Evolutionary conservation across 208 protist species (phyloP).

Genomic region (Acanthamoeba culbertsoni): DNA sequence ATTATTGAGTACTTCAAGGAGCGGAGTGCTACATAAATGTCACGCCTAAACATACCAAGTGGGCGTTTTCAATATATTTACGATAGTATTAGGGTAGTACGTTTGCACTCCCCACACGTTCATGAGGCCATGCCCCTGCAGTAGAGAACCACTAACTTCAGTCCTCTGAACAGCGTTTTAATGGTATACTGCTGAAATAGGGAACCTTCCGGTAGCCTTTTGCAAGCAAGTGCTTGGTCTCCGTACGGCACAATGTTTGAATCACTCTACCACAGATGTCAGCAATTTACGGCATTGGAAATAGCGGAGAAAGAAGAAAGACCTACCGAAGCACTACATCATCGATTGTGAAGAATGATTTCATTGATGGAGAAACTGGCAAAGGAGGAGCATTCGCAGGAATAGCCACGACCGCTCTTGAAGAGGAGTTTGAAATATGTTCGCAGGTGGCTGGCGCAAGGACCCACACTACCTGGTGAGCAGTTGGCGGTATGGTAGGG

Average conservation of each 20-base stretch:
- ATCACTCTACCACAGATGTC: background rate
- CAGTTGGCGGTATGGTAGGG: background rate
- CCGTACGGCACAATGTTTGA: background rate
- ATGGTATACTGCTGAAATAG: background rate
- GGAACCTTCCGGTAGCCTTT: slow-evolving; percentile 56
- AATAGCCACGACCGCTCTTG: background rate
- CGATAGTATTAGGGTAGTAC: slow-evolving; percentile 47
- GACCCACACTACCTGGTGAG: background rate
- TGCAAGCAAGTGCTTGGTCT: background rate
- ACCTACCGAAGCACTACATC: background rate
- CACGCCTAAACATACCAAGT: too few species aligned
- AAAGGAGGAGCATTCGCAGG: background rate
- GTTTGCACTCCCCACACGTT: slow-evolving; percentile 38
- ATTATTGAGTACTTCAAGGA: too few species aligned
- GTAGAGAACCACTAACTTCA: too few species aligned
- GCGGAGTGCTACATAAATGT: too few species aligned
- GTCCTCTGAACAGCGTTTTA: background rate
- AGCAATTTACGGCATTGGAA: background rate
- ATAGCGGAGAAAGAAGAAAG: background rate
- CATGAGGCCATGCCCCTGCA: background rate
- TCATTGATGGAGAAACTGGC: background rate
- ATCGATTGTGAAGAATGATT: background rate
- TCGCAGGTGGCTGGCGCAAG: background rate
- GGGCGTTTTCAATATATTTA: slow-evolving; percentile 47
- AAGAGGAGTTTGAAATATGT: background rate